Base-by-base conservation (phyloP, 2,329 filamentous ascomycete genomes). In the Cytospora piceicola region DNA sequence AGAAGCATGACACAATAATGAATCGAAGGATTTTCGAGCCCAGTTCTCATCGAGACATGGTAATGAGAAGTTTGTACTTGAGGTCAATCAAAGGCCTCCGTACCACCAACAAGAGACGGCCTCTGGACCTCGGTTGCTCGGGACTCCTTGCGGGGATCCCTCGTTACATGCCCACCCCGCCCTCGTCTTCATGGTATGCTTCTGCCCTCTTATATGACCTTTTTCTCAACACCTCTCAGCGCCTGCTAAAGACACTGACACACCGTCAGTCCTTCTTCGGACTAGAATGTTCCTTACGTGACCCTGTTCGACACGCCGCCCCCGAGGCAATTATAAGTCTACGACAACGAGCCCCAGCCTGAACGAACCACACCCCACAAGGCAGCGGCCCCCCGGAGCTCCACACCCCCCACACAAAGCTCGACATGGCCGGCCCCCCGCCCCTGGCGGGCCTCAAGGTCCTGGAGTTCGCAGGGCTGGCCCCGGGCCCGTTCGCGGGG, bases 401-500 rank as follows among this genome's bases (percentile, higher is more conserved):
- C n/a, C n/a, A n/a, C n/a, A n/a, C n/a, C n/a, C n/a, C n/a, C n/a
- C n/a, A n/a, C n/a, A n/a, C 29, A 24, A 2, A 42, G 34, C 27
- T n/a, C 63, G 73, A 58, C 15, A 82, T 82, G 79, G 70, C 74
- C 53, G 72, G 69, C 49, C 73, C 72, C 39, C 79, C 80, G 22
- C 80, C 80, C 34, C 77, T 86, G 32, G 75, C 78, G 54, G 83
- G 83, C 67, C 77, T 87, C 74, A 85, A 81, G 70, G 85, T 88
- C 73, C 76, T 88, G 46, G 85, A 88, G 71, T 83, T 88, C 69
- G 85, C 85, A 58, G 85, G 85, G 27, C 80, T 87, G 27, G 88
- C 88, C 20, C 88, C 88, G 70, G 93, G 90, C 30, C 94, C 94
- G 53, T 97, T 95, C 76, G 90, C 93, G 58, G 93, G 93, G 72